Evolutionary conservation across 805 yeast genomes (phyloP), one percentile per base, ranked within the genome.

Genomic region (Metschnikowia baotianmanensis): DNA sequence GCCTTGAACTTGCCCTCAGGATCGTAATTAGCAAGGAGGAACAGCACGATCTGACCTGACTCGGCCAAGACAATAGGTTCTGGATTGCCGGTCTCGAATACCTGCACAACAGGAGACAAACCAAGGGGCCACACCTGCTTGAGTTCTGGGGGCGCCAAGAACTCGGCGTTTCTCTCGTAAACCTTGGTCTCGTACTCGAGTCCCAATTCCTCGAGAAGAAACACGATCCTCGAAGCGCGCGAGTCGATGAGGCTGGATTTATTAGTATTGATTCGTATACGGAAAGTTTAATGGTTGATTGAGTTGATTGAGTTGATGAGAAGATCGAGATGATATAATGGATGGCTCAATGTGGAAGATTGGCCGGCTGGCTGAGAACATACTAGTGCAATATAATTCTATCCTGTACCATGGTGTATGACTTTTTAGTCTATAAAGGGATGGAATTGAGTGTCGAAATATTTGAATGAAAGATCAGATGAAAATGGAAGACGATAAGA

Each of bases 31-130:
- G 57, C 52, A 32, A 80, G 57, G 30, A 83, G 50, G 51, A 77
- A 77, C 40, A 70, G 73, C 33, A 77, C 55, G 34, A 83, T 81
- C 34, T 67, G 68, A 3, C 84, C 89, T 17, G 81, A 72, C 57
- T 83, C 91, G 17, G 80, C 79, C 29, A 80, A 47, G 34, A 57
- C 53, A 11, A 64, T 28, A 4, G 50, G 49, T 23, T 37, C 33
- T 13, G 39, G 15, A 6, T 34, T 15, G 18, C 48, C 50, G 9
- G 41, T 37, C 21, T 42, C 45, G 47, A 37, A 41, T 6, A 51
- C 44, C 33, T 47, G 45, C 19, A 51, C 48, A 9, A 66, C 56
- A 2, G 72, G 61, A 2, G 68, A 60, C 48, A 63, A 62, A 3
- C 72, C 72, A 22, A 62, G 57, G 7, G 71, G 72, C 45, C 64